Base-by-base conservation (phyloP, 306 rosid genomes). In the Cicer cuneatum region DNA sequence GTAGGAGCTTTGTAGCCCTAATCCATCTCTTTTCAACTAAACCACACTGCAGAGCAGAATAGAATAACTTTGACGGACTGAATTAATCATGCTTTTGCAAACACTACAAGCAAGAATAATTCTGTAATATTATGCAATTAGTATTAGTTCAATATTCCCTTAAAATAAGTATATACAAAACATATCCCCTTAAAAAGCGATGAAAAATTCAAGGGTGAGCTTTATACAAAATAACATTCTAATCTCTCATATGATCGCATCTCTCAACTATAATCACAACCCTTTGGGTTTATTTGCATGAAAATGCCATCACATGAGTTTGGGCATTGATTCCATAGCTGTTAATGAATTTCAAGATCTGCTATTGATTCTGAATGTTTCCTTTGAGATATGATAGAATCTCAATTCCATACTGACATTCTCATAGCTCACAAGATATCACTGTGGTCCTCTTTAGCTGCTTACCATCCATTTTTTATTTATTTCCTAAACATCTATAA, bases 341-440 rank as follows among this genome's bases (percentile, higher is more conserved):
- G 46, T 18, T 38, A 7, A 38, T 39, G 29, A 24, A 7, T 40
- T 54, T 54, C 12, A 7, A 53, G 37, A 71, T 12, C 75, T 12
- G 35, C 19, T 11, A 16, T 71, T 40, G 37, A 39, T 18, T 40
- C 74, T 40, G 18, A 70, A 6, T 24, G 64, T 53, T 70, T 70
- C 10, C 52, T 52, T 16, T 53, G 51, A 39, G 51, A 52, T 40
- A 39, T 18, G 63, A 53, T 39, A 29, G 29, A 18, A 71, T 39
- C 51, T 39, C 10, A 38, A n/a, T 37, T 51, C 38, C 64, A 4
- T 8, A 64, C 29, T n/a, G 29, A 48, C 59, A 51, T 37, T 38
- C 38, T 70, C 49, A 10, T 18, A 70, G 43, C 38, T 38, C 43
- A 38, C 21, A 38, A 33, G 39, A 12, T 53, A 24, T 70, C 19